Conservation (phyloP, 306 rosid species). For the Bauhinia variegata region DNA sequence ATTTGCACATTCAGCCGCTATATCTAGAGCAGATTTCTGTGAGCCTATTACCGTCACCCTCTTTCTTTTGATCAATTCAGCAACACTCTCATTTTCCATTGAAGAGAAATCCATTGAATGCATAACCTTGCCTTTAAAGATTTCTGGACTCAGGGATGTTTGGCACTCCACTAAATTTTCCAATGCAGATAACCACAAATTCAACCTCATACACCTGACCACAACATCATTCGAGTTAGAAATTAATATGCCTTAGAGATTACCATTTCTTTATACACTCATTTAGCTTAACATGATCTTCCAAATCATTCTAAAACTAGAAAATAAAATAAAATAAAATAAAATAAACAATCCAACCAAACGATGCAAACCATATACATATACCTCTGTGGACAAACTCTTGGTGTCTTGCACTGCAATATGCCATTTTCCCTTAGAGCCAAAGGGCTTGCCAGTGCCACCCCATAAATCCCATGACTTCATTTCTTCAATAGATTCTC, state of each 20-base stretch:
- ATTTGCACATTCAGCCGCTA: conserved; percentile 59
- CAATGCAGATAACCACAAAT: conserved; percentile 65
- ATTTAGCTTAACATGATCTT: not conserved
- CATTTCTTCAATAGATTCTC: conserved; percentile 43
- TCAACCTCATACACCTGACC: conserved; percentile 50
- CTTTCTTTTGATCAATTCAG: conserved; percentile 48
- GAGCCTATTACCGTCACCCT: conserved; percentile 51
- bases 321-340: no score
- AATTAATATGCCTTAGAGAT: not conserved
- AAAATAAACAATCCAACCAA: not conserved
- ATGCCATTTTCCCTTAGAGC: conserved; percentile 56
- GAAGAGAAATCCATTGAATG: conserved; percentile 62
- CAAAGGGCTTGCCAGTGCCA: conserved; percentile 53
- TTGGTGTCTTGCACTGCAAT: conserved; percentile 48
- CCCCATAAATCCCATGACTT: conserved; percentile 55
- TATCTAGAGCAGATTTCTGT: conserved; percentile 55
- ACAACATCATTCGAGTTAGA: not conserved
- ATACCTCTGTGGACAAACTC: conserved; percentile 38
- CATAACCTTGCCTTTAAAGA: conserved; percentile 54
- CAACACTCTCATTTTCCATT: conserved; percentile 41
- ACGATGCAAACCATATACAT: not conserved
- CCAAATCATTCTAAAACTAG: not conserved
- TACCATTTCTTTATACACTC: not conserved
- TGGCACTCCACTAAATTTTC: conserved; percentile 57
- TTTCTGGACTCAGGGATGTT: conserved; percentile 61